These are phyloP conservation scores for Plicaturopsis crispa DNA, from an alignment of 768 basidiomycete genomes.

Conservation along the genomic window DNA sequence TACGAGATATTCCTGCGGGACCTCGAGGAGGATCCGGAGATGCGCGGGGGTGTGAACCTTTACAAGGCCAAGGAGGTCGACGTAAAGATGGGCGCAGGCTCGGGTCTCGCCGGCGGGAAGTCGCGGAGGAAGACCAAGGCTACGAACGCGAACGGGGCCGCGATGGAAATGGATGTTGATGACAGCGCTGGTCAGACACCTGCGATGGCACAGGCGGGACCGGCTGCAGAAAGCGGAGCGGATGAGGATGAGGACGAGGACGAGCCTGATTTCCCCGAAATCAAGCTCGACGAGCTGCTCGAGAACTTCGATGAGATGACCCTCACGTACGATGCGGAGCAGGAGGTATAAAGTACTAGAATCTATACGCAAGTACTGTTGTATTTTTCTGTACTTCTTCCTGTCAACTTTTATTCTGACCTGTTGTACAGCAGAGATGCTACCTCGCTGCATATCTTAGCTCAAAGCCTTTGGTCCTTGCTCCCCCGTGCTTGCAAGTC, in stretches of 20 bases:
- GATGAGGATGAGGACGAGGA: conserved; percentile 47
- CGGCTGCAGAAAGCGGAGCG: conserved; percentile 15
- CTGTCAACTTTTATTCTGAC: too few species aligned
- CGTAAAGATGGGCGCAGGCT: conserved; percentile 42
- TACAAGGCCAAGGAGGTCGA: conserved; percentile 57
- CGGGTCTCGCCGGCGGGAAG: conserved; percentile 26
- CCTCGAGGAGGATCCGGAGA: conserved; percentile 90
- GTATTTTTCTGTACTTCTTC: too few species aligned
- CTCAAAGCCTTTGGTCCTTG: too few species aligned
- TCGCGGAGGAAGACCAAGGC: conserved; percentile 35
- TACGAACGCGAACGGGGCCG: too few species aligned
- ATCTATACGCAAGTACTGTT: too few species aligned
- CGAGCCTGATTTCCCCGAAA: conserved; percentile 85
- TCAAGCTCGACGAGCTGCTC: conserved; percentile 77
- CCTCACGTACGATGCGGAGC: conserved; percentile 37
- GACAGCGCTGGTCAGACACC: conserved; percentile 22
- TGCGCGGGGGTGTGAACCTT: conserved; percentile 80
- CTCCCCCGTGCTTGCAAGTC: too few species aligned
- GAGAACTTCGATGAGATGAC: conserved; percentile 93
- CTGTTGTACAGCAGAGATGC: too few species aligned
- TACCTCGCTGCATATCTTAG: too few species aligned
- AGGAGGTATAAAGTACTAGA: neutral
- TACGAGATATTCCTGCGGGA: conserved; percentile 95
- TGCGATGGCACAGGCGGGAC: conserved; percentile 17
- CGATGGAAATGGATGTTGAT: conserved; percentile 72